Evolutionary conservation across 2,329 filamentous ascomycete species (phyloP), one percentile per base, ranked within the genome.

Genomic region (Aspergillus bombycis): DNA sequence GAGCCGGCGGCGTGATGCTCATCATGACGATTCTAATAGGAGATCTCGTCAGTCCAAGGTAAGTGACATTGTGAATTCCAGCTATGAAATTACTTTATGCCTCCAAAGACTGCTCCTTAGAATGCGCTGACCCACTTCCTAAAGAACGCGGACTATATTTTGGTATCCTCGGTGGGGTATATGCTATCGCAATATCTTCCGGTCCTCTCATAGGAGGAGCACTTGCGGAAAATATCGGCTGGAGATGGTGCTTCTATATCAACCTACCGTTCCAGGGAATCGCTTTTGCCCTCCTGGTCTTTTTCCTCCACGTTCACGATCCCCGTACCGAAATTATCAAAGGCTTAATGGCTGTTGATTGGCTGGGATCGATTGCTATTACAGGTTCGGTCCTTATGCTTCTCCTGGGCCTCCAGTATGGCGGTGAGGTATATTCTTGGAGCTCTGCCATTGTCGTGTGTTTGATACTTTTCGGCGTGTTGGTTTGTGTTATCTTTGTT

Each of bases 291-390:
- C 52, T 55, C 52, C 36, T 55, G 52, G 30, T 55, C 30, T 55
- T 55, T 55, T 55, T 55, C 52, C 52, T 55, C 52, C 52, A 55
- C 52, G 52, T 55, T 38, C 52, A 55, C 52, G 36, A 55, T 55
- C 52, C 52, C 52, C 52, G 52, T 55, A 55, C 52, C 52, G 52
- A 55, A 55, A 55, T 55, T 57, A 57, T 57, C 54, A 57, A 57
- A 57, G 54, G 34, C 54, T 55, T 55, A 55, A 55, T 55, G 52
- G 52, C 52, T 55, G 52, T 55, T 55, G 52, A 55, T 55, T 55
- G 52, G 52, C 52, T 55, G 52, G 52, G 52, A 57, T 57, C 54
- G 54, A 57, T 57, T 57, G 34, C 54, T 41, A 57, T 57, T 57
- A 45, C 36, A 57, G 34, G 34, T 43, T 45, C 54, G 54, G 36